These are phyloP conservation scores for Xylaria bambusicola DNA, from an alignment of 495 filamentous ascomycete genomes.

Conservation along the genomic window DNA sequence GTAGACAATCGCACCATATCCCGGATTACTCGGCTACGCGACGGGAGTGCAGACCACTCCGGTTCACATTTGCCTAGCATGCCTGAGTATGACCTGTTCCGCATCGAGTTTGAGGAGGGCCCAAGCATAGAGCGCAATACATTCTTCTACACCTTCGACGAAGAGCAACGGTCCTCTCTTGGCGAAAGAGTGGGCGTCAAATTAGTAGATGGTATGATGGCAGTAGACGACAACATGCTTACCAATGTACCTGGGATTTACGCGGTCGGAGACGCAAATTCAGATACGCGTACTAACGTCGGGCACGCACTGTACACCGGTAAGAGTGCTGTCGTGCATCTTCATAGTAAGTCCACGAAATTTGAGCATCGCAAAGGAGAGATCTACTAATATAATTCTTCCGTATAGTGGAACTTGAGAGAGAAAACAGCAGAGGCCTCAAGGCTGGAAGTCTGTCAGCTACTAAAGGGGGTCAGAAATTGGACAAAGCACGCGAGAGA, in stretches of 20 bases:
- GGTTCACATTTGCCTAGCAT: conserved; percentile 40
- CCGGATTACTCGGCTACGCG: conserved; percentile 46
- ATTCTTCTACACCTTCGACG: conserved; percentile 51
- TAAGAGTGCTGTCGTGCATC: conserved; percentile 55
- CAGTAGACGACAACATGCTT: conserved; percentile 40
- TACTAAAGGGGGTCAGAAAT: neutral
- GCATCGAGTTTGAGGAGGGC: conserved; percentile 53
- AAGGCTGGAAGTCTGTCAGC: neutral
- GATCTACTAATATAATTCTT: neutral
- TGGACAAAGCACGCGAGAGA: neutral
- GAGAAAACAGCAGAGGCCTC: neutral
- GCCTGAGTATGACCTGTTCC: conserved; percentile 51
- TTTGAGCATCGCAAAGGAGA: neutral
- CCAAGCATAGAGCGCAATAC: conserved; percentile 43
- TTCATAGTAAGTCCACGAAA: conserved; percentile 48
- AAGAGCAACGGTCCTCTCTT: conserved; percentile 42
- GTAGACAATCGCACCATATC: conserved; percentile 57
- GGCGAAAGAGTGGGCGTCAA: conserved; percentile 41
- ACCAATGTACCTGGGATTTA: conserved; percentile 55
- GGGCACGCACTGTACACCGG: conserved; percentile 60
- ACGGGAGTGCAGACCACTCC: conserved; percentile 37
- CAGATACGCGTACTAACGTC: conserved; percentile 58
- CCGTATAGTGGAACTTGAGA: neutral
- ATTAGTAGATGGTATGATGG: conserved; percentile 47
- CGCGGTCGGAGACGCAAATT: conserved; percentile 58